Evolutionary conservation across 768 basidiomycete genomes (phyloP).

Genomic region (Agrocybe pediades): DNA sequence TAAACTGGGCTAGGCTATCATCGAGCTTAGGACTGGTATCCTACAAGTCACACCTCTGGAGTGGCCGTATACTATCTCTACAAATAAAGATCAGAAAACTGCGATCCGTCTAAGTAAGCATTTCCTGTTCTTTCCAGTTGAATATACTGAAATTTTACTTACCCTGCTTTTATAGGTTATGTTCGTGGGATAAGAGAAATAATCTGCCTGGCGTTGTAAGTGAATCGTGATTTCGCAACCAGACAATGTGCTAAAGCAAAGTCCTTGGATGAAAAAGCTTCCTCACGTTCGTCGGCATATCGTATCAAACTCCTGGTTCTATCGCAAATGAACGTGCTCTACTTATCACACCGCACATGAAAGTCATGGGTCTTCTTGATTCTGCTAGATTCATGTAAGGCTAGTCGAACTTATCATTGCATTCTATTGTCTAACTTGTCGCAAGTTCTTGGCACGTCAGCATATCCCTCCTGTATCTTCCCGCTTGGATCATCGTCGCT

Average conservation of each 20-base stretch:
- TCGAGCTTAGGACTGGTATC: slow-evolving; percentile 64
- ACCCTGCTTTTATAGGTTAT: slow-evolving; percentile 43
- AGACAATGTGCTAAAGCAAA: not conserved
- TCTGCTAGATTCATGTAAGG: slow-evolving; percentile 47
- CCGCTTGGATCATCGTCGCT: slow-evolving; percentile 74
- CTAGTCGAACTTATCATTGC: not conserved
- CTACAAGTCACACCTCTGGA: slow-evolving; percentile 59
- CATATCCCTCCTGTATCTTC: slow-evolving; percentile 67
- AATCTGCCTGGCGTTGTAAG: slow-evolving; percentile 70
- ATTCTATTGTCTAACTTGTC: slow-evolving; percentile 14
- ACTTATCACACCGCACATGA: slow-evolving; percentile 69
- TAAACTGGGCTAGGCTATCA: slow-evolving; percentile 50
- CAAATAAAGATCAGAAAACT: slow-evolving; percentile 63
- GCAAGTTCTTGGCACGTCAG: slow-evolving; percentile 68
- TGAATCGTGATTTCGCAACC: not conserved
- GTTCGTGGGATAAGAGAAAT: slow-evolving; percentile 62
- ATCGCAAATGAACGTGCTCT: slow-evolving; percentile 67
- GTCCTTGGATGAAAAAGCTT: slow-evolving; percentile 46
- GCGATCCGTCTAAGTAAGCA: slow-evolving; percentile 56
- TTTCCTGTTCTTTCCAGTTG: not conserved
- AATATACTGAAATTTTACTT: too few relatives aligned
- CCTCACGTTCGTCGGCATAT: slow-evolving; percentile 72
- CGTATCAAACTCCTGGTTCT: slow-evolving; percentile 77
- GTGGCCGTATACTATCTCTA: slow-evolving; percentile 73
- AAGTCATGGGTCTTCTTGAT: slow-evolving; percentile 78